Evolutionary conservation across 2,329 filamentous ascomycete genomes (phyloP).

Genomic region (Xylariomycetidae sp.): DNA sequence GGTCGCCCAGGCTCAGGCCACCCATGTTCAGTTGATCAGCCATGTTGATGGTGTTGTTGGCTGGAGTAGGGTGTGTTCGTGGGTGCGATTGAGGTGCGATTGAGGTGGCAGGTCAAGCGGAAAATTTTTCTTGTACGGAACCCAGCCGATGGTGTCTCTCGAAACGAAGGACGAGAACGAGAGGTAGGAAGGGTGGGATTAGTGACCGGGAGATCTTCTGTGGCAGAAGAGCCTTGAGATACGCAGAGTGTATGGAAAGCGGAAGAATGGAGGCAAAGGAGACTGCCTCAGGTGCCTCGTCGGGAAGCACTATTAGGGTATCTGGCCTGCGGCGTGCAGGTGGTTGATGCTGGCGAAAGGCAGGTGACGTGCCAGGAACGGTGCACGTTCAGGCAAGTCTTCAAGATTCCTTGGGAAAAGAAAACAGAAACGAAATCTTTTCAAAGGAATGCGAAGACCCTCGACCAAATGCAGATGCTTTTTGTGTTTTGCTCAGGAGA

Average conservation of each 20-base stretch:
- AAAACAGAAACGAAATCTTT: slow-evolving; percentile 35
- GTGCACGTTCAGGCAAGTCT: no score
- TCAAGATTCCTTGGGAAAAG: slow-evolving; percentile 37
- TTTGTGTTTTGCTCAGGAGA: slow-evolving; percentile 14
- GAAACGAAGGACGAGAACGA: slow-evolving; percentile 18
- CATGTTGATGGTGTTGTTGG: slow-evolving; percentile 47
- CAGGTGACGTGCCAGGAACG: no score
- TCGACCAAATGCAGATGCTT: slow-evolving; percentile 22
- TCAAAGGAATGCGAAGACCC: slow-evolving; percentile 35
- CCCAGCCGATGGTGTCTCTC: slow-evolving; percentile 23
- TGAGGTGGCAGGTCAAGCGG: slow-evolving; percentile 4
- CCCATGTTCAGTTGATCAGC: slow-evolving; percentile 81
- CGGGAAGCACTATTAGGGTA: no score
- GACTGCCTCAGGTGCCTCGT: no score
- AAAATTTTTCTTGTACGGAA: slow-evolving; percentile 21
- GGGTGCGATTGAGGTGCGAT: slow-evolving; percentile 7
- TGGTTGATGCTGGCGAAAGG: slow-evolving; percentile 22
- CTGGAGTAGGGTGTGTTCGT: slow-evolving; percentile 3
- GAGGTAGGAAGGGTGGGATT: slow-evolving; percentile 2
- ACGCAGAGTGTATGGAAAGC: slow-evolving; percentile 9
- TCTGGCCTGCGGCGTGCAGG: no score
- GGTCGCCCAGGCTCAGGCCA: slow-evolving; percentile 58
- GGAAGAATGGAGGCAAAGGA: slow-evolving; percentile 5
- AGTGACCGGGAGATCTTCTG: no score
- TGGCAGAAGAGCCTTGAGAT: slow-evolving; percentile 10